phyloP scores from a whole-genome alignment of 495 filamentous ascomycete species.

The Penicillium tannophilum region DNA sequence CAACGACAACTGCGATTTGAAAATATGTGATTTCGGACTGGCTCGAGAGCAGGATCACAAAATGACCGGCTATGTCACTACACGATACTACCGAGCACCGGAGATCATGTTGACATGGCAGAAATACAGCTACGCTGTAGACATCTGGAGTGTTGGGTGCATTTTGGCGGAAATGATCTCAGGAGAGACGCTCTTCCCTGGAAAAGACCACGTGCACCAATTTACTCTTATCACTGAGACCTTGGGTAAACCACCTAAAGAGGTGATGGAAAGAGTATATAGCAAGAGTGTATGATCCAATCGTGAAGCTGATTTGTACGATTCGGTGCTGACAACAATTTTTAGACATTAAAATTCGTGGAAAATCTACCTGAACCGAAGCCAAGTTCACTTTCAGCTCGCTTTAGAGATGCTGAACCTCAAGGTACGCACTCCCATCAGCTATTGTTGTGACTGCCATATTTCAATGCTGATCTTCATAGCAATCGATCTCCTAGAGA shows the following conservation, averaged over 20 bases:
- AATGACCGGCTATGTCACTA: constrained; percentile 89
- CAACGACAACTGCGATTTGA: constrained; percentile 94
- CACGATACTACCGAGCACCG: constrained; percentile 68
- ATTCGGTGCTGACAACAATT: not conserved
- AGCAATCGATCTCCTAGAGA: constrained; percentile 87
- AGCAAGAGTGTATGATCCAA: constrained; percentile 10
- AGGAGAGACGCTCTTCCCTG: constrained; percentile 88
- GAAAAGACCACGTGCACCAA: constrained; percentile 93
- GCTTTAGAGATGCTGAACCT: constrained; percentile 9
- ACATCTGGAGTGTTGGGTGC: constrained; percentile 94
- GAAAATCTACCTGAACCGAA: not conserved
- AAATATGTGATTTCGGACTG: constrained; percentile 93
- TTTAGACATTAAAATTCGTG: constrained; percentile 1
- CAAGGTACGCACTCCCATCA: constrained; percentile 12
- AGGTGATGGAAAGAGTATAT: constrained; percentile 14
- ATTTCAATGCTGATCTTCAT: constrained; percentile 2
- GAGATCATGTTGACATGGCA: constrained; percentile 63
- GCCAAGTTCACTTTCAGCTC: not conserved
- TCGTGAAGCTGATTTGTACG: not conserved
- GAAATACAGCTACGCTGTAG: constrained; percentile 92
- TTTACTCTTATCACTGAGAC: constrained; percentile 94
- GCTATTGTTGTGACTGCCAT: not conserved
- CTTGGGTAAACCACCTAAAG: constrained; percentile 83
- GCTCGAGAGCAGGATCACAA: constrained; percentile 91
- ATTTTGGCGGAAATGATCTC: constrained; percentile 96